phyloP scores from a whole-genome alignment of 1,284 basidiomycete genomes.

The Testicularia cyperi region DNA sequence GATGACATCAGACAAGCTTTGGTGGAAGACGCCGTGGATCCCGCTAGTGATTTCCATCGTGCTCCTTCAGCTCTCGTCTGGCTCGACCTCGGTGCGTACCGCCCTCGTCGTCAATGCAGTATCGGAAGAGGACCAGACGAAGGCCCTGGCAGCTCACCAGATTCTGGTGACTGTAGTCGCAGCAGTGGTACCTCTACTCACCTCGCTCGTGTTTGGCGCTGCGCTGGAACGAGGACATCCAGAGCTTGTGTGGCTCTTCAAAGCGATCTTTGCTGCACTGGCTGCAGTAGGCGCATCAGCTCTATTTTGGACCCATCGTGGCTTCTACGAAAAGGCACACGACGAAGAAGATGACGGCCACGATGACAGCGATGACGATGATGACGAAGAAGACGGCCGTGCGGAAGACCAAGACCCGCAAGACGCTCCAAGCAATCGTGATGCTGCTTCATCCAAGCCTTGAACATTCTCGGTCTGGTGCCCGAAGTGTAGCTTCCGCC shows the following conservation, averaged over 20 bases:
- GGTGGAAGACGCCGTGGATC: constrained; percentile 39
- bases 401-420: constrained; percentile 5
- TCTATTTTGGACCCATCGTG: constrained; percentile 37
- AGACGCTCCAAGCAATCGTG: no score
- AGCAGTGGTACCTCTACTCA: constrained; percentile 44
- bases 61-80: constrained; percentile 38
- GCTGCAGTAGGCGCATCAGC: constrained; percentile 20
- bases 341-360: constrained; percentile 16
- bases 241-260: constrained; percentile 48
- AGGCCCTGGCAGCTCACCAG: constrained; percentile 48
- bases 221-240: constrained; percentile 38
- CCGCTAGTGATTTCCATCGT: constrained; percentile 38
- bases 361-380: constrained; percentile 4
- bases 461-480: no score
- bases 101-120: constrained; percentile 49
- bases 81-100: constrained; percentile 42
- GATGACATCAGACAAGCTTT: constrained; percentile 1
- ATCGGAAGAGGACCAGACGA: constrained; percentile 39
- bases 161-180: constrained; percentile 45
- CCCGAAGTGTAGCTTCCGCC: no score
- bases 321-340: constrained; percentile 35
- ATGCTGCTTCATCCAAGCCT: no score
- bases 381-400: neutral
- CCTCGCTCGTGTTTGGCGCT: constrained; percentile 40
- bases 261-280: constrained; percentile 30